Percentiles rank a stretch among this genome's conserved stretches.
Conservation (phyloP, 495 filamentous ascomycete genomes). For the Lindgomyces ingoldianus region DNA sequence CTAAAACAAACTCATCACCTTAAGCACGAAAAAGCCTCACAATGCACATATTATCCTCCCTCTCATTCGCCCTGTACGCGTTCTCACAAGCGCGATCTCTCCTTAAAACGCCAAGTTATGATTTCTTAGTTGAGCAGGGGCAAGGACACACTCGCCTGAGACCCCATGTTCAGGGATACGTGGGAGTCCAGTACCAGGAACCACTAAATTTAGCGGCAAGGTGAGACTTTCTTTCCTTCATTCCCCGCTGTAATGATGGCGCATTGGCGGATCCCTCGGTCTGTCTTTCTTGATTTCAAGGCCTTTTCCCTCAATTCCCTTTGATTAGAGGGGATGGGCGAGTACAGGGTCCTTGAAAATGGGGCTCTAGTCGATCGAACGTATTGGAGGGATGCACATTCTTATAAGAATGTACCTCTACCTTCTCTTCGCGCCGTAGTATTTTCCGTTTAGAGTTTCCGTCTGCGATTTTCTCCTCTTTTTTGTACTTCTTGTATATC, state of each 20-base stretch:
- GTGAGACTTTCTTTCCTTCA: conserved; percentile 15
- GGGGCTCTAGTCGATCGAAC: no score
- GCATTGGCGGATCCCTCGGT: background rate
- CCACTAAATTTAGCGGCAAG: conserved; percentile 19
- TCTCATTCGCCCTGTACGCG: background rate
- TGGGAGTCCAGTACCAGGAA: background rate
- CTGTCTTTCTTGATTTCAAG: background rate
- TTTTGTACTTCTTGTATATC: background rate
- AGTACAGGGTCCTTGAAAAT: background rate
- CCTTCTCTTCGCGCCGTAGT: background rate
- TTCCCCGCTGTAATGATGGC: background rate
- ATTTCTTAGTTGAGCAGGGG: conserved; percentile 1
- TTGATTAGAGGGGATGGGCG: background rate
- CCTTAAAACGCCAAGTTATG: background rate
- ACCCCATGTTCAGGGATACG: conserved; percentile 13
- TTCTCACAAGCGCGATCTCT: background rate
- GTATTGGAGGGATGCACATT: no score
- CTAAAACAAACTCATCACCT: no score
- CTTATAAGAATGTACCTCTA: background rate
- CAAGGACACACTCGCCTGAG: background rate
- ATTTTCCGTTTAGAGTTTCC: background rate
- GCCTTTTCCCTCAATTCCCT: background rate
- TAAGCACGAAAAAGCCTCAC: background rate
- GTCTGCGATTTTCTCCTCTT: background rate
- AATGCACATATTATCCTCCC: background rate